Evolutionary conservation across 345 rosid genomes (phyloP).

Genomic region (Lenwebbia sp.): DNA sequence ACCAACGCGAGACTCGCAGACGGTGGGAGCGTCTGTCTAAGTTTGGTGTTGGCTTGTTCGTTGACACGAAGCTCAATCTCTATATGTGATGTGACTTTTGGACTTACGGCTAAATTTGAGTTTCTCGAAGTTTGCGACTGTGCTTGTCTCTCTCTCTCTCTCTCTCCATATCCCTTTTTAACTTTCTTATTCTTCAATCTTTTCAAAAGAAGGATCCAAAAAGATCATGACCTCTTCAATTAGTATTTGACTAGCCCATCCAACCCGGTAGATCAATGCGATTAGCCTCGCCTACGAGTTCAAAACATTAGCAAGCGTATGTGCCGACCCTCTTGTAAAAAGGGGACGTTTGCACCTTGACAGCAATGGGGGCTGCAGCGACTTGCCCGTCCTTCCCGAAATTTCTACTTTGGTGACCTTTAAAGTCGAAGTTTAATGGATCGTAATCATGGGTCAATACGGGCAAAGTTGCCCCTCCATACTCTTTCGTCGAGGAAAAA

Average conservation of each 20-base stretch:
- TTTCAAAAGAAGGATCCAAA: neutral
- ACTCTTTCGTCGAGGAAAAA: neutral
- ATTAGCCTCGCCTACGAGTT: neutral
- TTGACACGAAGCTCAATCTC: neutral
- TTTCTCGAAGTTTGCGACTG: neutral
- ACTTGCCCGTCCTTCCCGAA: neutral
- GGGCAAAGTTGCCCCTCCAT: neutral
- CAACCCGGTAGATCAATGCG: neutral
- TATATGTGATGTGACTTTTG: neutral
- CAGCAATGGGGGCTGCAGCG: neutral
- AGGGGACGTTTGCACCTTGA: neutral
- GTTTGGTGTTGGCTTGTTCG: neutral
- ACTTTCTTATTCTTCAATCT: neutral
- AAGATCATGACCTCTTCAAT: neutral
- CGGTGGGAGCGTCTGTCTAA: neutral
- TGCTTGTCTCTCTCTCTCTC: neutral
- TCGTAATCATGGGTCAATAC: neutral
- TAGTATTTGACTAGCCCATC: neutral
- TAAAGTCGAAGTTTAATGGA: neutral
- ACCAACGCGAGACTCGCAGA: neutral
- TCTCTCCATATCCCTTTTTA: neutral
- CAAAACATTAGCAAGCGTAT: neutral
- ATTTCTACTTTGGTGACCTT: neutral
- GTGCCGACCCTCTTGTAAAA: neutral
- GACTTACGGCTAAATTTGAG: neutral